Conservation (phyloP, 75 land plant species). For the Sequoia sempervirens region DNA sequence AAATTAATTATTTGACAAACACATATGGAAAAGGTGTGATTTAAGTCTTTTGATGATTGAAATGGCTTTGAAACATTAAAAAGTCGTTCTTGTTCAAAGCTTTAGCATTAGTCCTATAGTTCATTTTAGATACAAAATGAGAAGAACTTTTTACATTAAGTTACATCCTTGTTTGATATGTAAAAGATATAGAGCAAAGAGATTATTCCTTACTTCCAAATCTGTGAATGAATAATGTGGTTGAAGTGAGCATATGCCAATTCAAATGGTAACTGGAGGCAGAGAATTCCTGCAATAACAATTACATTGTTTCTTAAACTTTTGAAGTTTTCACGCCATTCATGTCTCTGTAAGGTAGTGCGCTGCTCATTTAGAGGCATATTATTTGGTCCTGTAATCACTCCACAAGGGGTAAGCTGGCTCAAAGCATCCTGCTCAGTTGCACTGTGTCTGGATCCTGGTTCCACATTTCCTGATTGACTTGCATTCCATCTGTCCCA, state of each 20-base stretch:
- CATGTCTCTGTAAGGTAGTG: conserved; percentile 39
- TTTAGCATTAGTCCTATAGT: neutral
- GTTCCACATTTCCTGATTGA: conserved; percentile 11
- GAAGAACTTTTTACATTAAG: neutral
- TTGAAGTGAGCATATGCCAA: conserved; percentile 85
- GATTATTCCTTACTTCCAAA: conserved; percentile 45
- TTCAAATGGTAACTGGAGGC: conserved; percentile 92
- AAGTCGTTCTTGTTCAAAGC: neutral
- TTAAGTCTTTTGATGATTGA: neutral
- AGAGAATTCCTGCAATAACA: conserved; percentile 68
- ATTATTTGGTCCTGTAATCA: conserved; percentile 17
- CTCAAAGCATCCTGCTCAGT: conserved; percentile 15
- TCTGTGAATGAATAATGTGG: conserved; percentile 39
- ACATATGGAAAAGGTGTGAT: neutral
- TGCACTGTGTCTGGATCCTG: conserved; percentile 18
- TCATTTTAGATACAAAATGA: neutral
- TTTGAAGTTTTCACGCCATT: conserved; percentile 64
- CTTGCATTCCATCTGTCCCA: conserved; percentile 49
- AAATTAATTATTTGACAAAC: neutral
- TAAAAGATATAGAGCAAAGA: neutral
- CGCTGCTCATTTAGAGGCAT: conserved; percentile 22
- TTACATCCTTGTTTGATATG: neutral
- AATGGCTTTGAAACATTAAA: neutral
- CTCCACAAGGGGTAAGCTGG: conserved; percentile 14
- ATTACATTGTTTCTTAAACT: conserved; percentile 73